Base-by-base conservation (phyloP, 2,329 filamentous ascomycete genomes). In the Dichotomopilus funicola region DNA sequence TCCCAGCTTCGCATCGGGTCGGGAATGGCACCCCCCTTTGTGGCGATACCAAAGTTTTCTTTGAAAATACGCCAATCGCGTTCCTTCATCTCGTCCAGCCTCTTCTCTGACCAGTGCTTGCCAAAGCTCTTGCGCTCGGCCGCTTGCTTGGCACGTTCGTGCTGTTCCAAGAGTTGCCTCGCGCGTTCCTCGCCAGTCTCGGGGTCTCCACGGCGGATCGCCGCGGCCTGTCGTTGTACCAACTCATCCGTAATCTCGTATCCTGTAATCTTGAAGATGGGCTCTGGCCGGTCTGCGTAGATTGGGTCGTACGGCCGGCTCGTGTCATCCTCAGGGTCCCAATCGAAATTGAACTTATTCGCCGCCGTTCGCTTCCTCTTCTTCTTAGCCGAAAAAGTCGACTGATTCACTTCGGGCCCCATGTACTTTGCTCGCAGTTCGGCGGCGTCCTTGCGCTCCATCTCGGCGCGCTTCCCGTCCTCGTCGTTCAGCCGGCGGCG, bases 61-160 rank as follows among this genome's bases (percentile, higher is more conserved):
- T 97, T 99, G 83, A 99, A 96, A 65, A 99, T 97, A 68, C 94
- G 89, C 94, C 94, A 99, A 72, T 99, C 94, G 69, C 94, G 81
- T 73, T 97, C 91, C 60, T 90, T 88, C 94, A 99, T 99, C 65
- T 96, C 89, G 11, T 88, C 84, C 60, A 97, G 76, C 59, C 80
- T 81, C 82, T 99, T 99, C 68, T 96, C 89, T 54, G 88, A 91
- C 94, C 94, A 99, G 72, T 96, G 91, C 71, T 91, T 91, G 64
- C 95, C 91, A 55, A 95, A 78, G 37, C 86, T 86, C 61, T 86
- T 89, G 59, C 87, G 81, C 58, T 80, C 78, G 9, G 85, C 83
- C 60, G 88, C 83, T 66, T 95, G 87, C 65, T 84, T 87, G 35
- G 86, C 83, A 61, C 85, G 81, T 57, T 87, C 76, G 72, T 95